Evolutionary conservation across 228 moss, liverwort and hornwort genomes (phyloP).

Genomic region (Sphagnum fallax): DNA sequence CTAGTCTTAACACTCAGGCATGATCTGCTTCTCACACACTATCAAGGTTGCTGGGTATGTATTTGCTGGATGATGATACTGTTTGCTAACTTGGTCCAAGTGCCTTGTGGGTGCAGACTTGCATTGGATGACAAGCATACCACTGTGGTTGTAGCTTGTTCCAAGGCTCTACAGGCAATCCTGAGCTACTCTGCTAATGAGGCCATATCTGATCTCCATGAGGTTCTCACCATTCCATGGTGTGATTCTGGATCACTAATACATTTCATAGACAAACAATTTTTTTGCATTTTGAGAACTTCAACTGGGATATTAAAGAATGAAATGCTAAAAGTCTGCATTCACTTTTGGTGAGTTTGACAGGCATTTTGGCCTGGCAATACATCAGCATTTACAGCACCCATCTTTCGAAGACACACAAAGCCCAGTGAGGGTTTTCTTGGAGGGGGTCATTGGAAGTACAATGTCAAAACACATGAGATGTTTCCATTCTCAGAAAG

Average conservation of each 20-base stretch:
- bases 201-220: constrained; percentile 65
- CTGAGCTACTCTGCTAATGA: constrained; percentile 88
- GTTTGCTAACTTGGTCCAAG: not conserved
- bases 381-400: constrained; percentile 61
- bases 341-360: not conserved
- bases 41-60: not conserved
- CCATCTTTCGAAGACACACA: constrained; percentile 78
- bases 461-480: constrained; percentile 80
- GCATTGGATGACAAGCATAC: constrained; percentile 91
- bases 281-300: not conserved
- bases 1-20: constrained; percentile 79
- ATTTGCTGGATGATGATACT: not conserved
- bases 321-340: too few species aligned
- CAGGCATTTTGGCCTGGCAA: constrained; percentile 83
- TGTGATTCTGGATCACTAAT: not conserved
- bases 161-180: constrained; percentile 77
- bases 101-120: constrained; percentile 31
- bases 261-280: not conserved
- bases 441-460: constrained; percentile 94
- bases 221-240: constrained; percentile 29
- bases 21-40: constrained; percentile 2
- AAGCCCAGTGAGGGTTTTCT: constrained; percentile 90
- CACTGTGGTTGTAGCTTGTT: constrained; percentile 81
- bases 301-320: too few species aligned
- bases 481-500: constrained; percentile 48